Conservation (phyloP, 768 basidiomycete genomes). For the Tricholoma terreum region DNA sequence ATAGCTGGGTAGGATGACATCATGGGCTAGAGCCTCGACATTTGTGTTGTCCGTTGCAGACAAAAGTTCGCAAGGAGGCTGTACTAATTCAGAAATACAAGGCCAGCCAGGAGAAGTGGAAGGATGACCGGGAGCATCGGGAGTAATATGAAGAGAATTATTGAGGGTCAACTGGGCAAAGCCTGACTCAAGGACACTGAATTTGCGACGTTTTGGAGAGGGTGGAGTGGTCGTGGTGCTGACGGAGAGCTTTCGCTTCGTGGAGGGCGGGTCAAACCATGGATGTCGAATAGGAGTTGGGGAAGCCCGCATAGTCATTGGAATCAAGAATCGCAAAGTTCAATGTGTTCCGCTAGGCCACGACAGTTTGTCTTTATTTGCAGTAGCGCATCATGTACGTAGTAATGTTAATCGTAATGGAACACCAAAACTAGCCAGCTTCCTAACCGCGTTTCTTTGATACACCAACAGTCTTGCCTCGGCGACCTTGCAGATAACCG, state of each 20-base stretch:
- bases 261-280: slow-evolving; percentile 37
- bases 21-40: neutral
- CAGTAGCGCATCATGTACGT: neutral
- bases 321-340: neutral
- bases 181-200: slow-evolving; percentile 50
- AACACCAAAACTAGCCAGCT: slow-evolving; percentile 10
- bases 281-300: slow-evolving; percentile 36
- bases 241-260: slow-evolving; percentile 40
- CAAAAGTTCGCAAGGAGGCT: slow-evolving; percentile 2
- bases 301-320: slow-evolving; percentile 25
- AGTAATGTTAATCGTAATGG: slow-evolving; percentile 6
- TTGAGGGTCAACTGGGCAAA: slow-evolving; percentile 50
- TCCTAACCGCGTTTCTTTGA: slow-evolving; percentile 79
- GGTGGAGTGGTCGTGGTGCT: slow-evolving; percentile 10
- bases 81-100: slow-evolving; percentile 11
- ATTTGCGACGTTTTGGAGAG: slow-evolving; percentile 46
- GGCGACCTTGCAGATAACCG: slow-evolving; percentile 59
- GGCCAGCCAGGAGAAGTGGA: slow-evolving; percentile 5
- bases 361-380: neutral
- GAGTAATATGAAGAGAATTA: slow-evolving; percentile 14
- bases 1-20: slow-evolving; percentile 26
- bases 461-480: slow-evolving; percentile 95
- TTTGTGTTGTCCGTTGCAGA: slow-evolving; percentile 11
- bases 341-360: neutral
- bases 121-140: slow-evolving; percentile 1